Percentiles rank a stretch among this genome's conserved stretches.
These are phyloP conservation scores for Protomyces pachydermus DNA, from an alignment of 1,139 yeast genomes.

Conservation along the genomic window DNA sequence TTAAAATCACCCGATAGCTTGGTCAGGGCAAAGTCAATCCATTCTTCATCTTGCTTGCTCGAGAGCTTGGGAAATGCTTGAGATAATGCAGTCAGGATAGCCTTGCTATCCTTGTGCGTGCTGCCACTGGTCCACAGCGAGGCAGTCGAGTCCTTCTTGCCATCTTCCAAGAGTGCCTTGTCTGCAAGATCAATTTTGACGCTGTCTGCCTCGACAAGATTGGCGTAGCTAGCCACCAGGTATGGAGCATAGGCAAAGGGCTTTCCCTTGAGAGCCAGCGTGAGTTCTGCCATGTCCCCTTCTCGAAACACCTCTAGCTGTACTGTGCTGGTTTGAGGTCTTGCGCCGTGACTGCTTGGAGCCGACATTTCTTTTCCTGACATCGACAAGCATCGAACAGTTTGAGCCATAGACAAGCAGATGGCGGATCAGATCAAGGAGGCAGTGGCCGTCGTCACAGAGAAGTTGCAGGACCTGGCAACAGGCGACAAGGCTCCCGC, in stretches of 20 bases:
- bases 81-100: not conserved
- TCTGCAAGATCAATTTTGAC: conserved; percentile 7
- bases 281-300: conserved; percentile 14
- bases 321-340: not conserved
- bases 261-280: conserved; percentile 16
- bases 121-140: not conserved
- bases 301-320: not conserved
- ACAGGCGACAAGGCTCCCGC: not conserved
- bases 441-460: conserved; percentile 12
- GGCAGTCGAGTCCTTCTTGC: conserved; percentile 7
- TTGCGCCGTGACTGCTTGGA: not conserved
- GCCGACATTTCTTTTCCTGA: not conserved
- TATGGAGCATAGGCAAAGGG: conserved; percentile 20
- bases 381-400: not conserved
- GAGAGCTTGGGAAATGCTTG: not conserved
- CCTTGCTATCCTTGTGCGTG: not conserved
- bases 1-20: conserved; percentile 84
- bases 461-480: conserved; percentile 2
- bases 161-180: conserved; percentile 10
- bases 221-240: conserved; percentile 9
- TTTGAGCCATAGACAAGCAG: not conserved
- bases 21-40: conserved; percentile 66
- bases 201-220: not conserved
- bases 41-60: conserved; percentile 38
- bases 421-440: conserved; percentile 20